Percentiles rank a stretch among this genome's conserved stretches.
These are phyloP conservation scores for Aspergillus neotritici DNA, from an alignment of 2,329 filamentous ascomycete genomes.

Conservation along the genomic window DNA sequence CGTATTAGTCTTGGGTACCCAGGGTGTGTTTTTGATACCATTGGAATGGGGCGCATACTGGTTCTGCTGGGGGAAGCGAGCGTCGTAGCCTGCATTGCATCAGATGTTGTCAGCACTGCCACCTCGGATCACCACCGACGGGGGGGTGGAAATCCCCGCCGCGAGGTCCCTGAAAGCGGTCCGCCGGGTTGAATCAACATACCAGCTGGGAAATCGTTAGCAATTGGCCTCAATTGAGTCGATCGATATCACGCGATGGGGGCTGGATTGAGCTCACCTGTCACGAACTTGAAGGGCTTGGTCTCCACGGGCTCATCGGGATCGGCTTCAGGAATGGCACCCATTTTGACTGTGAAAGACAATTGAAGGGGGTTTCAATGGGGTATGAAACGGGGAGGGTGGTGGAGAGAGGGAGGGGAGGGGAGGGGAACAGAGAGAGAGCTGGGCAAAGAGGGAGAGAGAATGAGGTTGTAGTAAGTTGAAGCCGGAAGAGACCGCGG, in stretches of 20 bases:
- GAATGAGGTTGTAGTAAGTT: constrained; percentile 27
- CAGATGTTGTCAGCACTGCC: constrained; percentile 25
- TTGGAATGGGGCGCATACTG: constrained; percentile 36
- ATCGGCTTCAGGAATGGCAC: constrained; percentile 60
- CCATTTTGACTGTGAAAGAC: constrained; percentile 61
- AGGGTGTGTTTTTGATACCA: neutral
- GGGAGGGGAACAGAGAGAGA: constrained; percentile 17
- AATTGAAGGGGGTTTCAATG: constrained; percentile 3
- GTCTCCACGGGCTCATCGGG: constrained; percentile 74
- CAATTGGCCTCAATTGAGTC: constrained; percentile 29
- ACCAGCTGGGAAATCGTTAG: constrained; percentile 47
- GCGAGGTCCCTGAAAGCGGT: constrained; percentile 6
- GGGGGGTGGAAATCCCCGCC: constrained; percentile 7
- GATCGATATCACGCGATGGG: constrained; percentile 15
- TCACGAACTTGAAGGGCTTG: constrained; percentile 99
- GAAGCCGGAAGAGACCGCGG: constrained; percentile 35
- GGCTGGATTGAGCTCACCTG: constrained; percentile 60
- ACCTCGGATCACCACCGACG: constrained; percentile 9
- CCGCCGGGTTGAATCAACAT: constrained; percentile 25
- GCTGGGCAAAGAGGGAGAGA: constrained; percentile 21
- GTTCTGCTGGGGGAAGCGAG: constrained; percentile 97
- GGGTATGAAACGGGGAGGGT: constrained; percentile 13
- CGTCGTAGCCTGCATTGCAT: constrained; percentile 75
- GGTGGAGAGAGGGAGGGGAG: constrained; percentile 15
- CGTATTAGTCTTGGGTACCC: constrained; percentile 12